Base-by-base conservation (phyloP, 257 asterid species). In the Solanum pennellii region DNA sequence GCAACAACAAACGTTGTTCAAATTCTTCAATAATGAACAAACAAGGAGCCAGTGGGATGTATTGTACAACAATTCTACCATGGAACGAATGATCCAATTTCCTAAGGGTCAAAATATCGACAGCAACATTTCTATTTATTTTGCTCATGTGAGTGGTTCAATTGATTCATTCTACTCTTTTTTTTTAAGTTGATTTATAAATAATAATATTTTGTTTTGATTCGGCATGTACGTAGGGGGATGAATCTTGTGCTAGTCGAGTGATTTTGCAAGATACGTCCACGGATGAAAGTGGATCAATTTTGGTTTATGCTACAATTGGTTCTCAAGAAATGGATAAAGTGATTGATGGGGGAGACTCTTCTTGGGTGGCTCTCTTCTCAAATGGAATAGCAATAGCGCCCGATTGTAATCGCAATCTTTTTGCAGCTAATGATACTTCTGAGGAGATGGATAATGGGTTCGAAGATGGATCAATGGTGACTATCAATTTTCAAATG, bases 401-500 rank as follows among this genome's bases (percentile, higher is more conserved):
- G 12, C 27, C 13, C 1, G 12, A 59, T 7, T 21, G 12, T 9
- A 21, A 21, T 21, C 29, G 4, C 23, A 13, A 9, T 21, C 9
- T 20, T 3, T 60, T 12, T 23, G 5, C 13, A 9, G 2, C 27
- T 60, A 60, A 60, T 21, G 94, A 90, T 96, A 95, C 92, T 2
- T 39, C 76, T 59, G 79, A 77, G 33, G 25, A 60, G 27, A 60
- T 21, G 25, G 12, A 60, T 60, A 9, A 7, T 60, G 14, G 5
- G 27, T 23, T 21, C 12, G 9, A 82, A 68, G 65, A 84, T 12
- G 98, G 98, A 29, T 94, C 96, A 11, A 45, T 96, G 84, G 93
- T 95, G 86, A 95, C 98, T 0, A 80, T 93, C 2, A 95, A 96
- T 44, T 94, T 94, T 87, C 99, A 96, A 85, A 92, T 95, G 33